Base-by-base conservation (phyloP, 768 basidiomycete species). In the Pisolithus marmoratus region DNA sequence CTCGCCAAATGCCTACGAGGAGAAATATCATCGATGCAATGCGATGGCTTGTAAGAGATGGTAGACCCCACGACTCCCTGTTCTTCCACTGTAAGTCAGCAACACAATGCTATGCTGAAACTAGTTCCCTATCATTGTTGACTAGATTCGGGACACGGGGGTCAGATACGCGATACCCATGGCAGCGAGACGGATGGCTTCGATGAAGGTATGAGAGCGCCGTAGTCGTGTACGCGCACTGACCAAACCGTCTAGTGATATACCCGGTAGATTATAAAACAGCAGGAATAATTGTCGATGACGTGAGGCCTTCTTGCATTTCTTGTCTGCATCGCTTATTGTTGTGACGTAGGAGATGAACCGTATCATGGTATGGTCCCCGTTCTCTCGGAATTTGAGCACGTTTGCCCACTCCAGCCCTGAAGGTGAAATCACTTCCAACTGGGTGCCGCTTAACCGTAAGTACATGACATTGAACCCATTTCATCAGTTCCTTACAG, bases 61-160 rank as follows among this genome's bases (percentile, higher is more conserved):
- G 90, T 2, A 72, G 70, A 38, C 73, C 79, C 2, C 78, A 89
- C 50, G 88, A 90, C 64, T 83, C 87, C 2, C 69, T 90, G 3
- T 89, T 90, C 64, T 83, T 90, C 59, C 89, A 90, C 56, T 90
- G 83, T 70, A 51, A 51, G 69, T 41, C 19, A 37, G 38, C 23
- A 4, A 31, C 17, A 34, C 14, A 31, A 41, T 19, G 6, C 24
- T 6, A 0, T 49, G 36, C 12, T n/a, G 42, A 11, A 17, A 38
- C 20, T 31, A 6, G 3, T 49, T 23, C 23, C 19, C 31, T 40
- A 37, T 52, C 11, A 9, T 12, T 41, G 4, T 40, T 44, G n/a
- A 8, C 50, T 51, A 89, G 87, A 91, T 69, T 95, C 94, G 1
- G 95, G 94, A 0, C 94, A 97, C 60, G 95, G 96, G n/a, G 95